phyloP scores from a whole-genome alignment of 2,329 filamentous ascomycete genomes.

The Claviceps purpurea region DNA sequence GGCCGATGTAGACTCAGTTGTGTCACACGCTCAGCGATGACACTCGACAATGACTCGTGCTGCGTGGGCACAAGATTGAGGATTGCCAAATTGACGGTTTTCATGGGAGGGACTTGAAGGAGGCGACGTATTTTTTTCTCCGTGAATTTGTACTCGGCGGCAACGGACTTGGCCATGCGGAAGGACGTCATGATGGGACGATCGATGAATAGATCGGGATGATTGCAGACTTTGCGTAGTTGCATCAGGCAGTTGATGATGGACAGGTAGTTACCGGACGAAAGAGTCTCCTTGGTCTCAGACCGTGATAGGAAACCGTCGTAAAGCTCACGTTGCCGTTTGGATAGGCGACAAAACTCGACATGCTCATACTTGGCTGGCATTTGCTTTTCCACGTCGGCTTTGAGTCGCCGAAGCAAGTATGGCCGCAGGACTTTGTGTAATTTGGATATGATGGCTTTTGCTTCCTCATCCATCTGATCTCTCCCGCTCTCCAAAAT shows the following conservation, averaged over 20 bases:
- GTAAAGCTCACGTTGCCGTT: constrained; percentile 88
- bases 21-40: constrained; percentile 40
- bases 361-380: constrained; percentile 96
- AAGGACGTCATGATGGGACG: constrained; percentile 95
- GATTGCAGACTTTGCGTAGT: constrained; percentile 93
- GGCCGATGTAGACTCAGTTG: constrained; percentile 57
- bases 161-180: constrained; percentile 70
- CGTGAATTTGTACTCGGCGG: constrained; percentile 59
- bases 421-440: constrained; percentile 92
- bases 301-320: constrained; percentile 88
- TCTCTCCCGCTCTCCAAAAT: constrained; percentile 91
- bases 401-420: constrained; percentile 78
- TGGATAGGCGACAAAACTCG: constrained; percentile 87
- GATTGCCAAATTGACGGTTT: constrained; percentile 57
- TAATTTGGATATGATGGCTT: constrained; percentile 80
- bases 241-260: constrained; percentile 99
- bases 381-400: constrained; percentile 98
- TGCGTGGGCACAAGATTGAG: constrained; percentile 65
- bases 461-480: constrained; percentile 86
- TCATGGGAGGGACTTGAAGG: constrained; percentile 47
- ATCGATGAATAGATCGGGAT: constrained; percentile 92
- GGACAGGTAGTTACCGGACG: constrained; percentile 89
- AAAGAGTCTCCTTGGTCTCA: constrained; percentile 77
- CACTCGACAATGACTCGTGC: constrained; percentile 50
- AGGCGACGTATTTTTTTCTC: constrained; percentile 56